A percentile compares a stretch with the other conserved stretches of the same genome.
These are phyloP conservation scores for Tricharina praecox DNA, from an alignment of 495 filamentous ascomycete species.

Conservation along the genomic window DNA sequence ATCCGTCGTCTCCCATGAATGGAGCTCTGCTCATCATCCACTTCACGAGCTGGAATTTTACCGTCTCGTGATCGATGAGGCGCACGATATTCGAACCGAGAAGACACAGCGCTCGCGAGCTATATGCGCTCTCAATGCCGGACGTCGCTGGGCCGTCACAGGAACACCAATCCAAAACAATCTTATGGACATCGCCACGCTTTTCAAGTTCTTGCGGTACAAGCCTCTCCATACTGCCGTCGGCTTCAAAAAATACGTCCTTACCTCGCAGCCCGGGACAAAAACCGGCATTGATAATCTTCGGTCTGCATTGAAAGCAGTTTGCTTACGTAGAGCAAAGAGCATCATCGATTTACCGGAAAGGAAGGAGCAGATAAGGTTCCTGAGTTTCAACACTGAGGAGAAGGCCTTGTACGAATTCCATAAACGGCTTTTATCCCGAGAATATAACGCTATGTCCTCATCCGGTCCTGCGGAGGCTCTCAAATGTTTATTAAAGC, in stretches of 20 bases:
- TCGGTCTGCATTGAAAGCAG: slow-evolving; percentile 4
- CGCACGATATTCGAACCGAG: slow-evolving; percentile 26
- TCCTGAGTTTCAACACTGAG: slow-evolving; percentile 36
- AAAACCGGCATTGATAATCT: slow-evolving; percentile 11
- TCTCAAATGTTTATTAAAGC: slow-evolving; percentile 65
- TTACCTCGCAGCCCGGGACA: not conserved
- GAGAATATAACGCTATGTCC: slow-evolving; percentile 26
- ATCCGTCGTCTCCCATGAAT: slow-evolving; percentile 27
- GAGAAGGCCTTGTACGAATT: slow-evolving; percentile 37
- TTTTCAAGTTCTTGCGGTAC: slow-evolving; percentile 16
- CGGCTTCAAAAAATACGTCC: slow-evolving; percentile 2
- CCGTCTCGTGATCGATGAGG: slow-evolving; percentile 28
- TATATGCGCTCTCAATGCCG: slow-evolving; percentile 6
- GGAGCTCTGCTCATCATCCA: slow-evolving; percentile 42
- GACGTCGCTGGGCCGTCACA: slow-evolving; percentile 24
- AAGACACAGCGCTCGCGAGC: slow-evolving; percentile 5
- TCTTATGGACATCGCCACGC: slow-evolving; percentile 10
- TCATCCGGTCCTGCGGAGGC: slow-evolving; percentile 47
- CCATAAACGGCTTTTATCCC: slow-evolving; percentile 33
- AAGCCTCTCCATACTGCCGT: not conserved
- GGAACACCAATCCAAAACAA: slow-evolving; percentile 28
- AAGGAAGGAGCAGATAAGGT: slow-evolving; percentile 44
- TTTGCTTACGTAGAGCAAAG: slow-evolving; percentile 20
- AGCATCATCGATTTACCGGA: slow-evolving; percentile 41
- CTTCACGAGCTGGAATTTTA: slow-evolving; percentile 21